Base-by-base conservation (phyloP, 2,329 filamentous ascomycete genomes). In the Colletotrichum sp. region DNA sequence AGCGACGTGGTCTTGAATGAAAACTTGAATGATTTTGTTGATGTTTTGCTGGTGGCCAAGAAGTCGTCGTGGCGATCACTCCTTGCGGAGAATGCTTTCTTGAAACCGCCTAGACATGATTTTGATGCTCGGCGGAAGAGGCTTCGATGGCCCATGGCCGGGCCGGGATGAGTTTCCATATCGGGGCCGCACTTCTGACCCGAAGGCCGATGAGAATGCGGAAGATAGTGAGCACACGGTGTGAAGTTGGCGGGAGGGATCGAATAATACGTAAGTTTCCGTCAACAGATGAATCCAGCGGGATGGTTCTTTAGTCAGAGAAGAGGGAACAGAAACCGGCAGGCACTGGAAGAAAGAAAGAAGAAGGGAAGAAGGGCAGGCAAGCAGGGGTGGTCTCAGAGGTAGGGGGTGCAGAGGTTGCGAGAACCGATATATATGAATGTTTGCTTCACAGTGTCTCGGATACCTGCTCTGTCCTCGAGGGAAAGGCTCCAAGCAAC, bases 381-480 rank as follows among this genome's bases (percentile, higher is more conserved):
- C 30, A 8, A 49, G 29, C 49, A 61, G 25, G 64, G 64, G 44
- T 59, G 34, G n/a, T 27, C 32, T 57, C 36, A 27, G n/a, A 39
- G 8, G 39, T 32, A 4, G 30, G 49, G 32, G 57, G 25, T 5
- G 6, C 49, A 44, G n/a, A 63, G 36, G 44, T 39, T 34, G 32
- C 36, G 32, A 68, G 55, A 59, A 39, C 57, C 65, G 70, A 73
- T 74, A 69, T 76, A 65, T 49, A 73, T 29, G 69, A 34, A 32
- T 76, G 59, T 59, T 61, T 69, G 70, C 74, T 73, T 61, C 59
- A 61, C 59, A 52, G 34, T 73, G 74, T 73, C 74, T 76, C 70
- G 65, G 74, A 73, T 55, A 65, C 64, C 44, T 73, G n/a, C 59
- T 59, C 29, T 49, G 44, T 32, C 59, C 49, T 74, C 59, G 44